Percentiles rank a stretch among this genome's conserved stretches.
Evolutionary conservation across 2,329 filamentous ascomycete genomes (phyloP).

Genomic region (Fusarium clavum): DNA sequence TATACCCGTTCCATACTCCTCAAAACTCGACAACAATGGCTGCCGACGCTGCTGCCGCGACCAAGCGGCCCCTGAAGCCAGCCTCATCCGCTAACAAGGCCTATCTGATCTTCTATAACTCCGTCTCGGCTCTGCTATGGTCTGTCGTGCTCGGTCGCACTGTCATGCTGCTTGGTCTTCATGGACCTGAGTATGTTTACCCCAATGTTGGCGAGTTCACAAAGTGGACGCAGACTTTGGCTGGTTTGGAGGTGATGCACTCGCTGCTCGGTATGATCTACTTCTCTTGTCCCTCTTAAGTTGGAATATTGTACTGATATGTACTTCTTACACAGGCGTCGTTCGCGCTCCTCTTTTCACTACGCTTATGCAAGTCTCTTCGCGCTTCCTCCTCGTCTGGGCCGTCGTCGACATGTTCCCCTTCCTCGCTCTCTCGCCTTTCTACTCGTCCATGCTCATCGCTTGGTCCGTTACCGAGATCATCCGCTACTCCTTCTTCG

Average conservation of each 20-base stretch:
- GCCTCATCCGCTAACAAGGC: slow-evolving; percentile 60
- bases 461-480: slow-evolving; percentile 95
- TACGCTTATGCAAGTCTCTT: slow-evolving; percentile 89
- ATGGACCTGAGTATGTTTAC: slow-evolving; percentile 71
- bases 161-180: slow-evolving; percentile 62
- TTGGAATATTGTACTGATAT: slow-evolving; percentile 1
- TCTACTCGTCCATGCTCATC: slow-evolving; percentile 81
- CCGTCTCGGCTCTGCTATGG: slow-evolving; percentile 82
- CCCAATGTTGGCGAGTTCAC: slow-evolving; percentile 73
- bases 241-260: slow-evolving; percentile 85
- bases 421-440: slow-evolving; percentile 67
- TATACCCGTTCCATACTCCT: too few relatives aligned
- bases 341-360: slow-evolving; percentile 88
- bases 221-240: slow-evolving; percentile 85
- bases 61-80: slow-evolving; percentile 42
- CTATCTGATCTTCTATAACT: slow-evolving; percentile 91
- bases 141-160: slow-evolving; percentile 78
- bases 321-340: slow-evolving; percentile 65
- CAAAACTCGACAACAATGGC: slow-evolving; percentile 35
- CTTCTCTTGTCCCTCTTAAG: neutral
- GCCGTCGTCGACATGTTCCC: slow-evolving; percentile 82
- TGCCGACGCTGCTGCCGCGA: slow-evolving; percentile 34
- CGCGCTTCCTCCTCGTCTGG: slow-evolving; percentile 91
- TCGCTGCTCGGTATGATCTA: slow-evolving; percentile 73
- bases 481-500: slow-evolving; percentile 93